Percentiles rank a stretch among this genome's conserved stretches.
These are phyloP conservation scores for Orbilia ellipsospora DNA, from an alignment of 2,329 filamentous ascomycete genomes.

Conservation along the genomic window DNA sequence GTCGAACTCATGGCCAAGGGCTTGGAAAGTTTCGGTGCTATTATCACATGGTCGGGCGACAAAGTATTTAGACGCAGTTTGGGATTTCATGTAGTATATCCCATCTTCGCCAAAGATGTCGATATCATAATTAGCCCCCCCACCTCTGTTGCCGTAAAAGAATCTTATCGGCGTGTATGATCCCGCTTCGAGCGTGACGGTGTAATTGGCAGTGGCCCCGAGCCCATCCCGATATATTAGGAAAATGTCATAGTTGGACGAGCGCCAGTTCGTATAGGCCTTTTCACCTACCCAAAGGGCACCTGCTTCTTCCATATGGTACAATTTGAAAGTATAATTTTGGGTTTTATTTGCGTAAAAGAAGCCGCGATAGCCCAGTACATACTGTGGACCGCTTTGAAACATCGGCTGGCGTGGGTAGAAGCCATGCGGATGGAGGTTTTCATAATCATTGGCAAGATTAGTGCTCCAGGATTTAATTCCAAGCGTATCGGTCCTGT, in stretches of 20 bases:
- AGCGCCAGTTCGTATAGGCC: neutral
- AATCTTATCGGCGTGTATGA: constrained; percentile 3
- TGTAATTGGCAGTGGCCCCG: neutral
- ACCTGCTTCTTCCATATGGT: constrained; percentile 3
- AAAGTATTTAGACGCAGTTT: neutral
- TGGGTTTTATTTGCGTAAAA: constrained; percentile 21
- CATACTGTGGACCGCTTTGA: constrained; percentile 10
- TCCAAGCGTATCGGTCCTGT: neutral
- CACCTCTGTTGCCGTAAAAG: constrained; percentile 6
- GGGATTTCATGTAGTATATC: neutral
- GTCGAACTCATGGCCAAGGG: constrained; percentile 1
- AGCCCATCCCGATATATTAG: neutral
- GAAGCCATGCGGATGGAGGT: neutral
- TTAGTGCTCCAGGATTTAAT: neutral
- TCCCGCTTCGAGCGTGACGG: constrained; percentile 5
- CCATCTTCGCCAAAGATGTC: constrained; percentile 5
- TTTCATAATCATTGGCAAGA: neutral
- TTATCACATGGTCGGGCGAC: neutral
- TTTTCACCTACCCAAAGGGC: constrained; percentile 20
- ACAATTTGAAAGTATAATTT: constrained; percentile 17
- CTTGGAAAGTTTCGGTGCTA: neutral
- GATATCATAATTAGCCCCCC: neutral
- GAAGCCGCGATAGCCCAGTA: constrained; percentile 26
- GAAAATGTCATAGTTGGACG: neutral
- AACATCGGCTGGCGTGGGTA: neutral